Base-by-base conservation (phyloP, 371 early-diverging fungal genomes). In the Paraphysoderma sedebokerense region DNA sequence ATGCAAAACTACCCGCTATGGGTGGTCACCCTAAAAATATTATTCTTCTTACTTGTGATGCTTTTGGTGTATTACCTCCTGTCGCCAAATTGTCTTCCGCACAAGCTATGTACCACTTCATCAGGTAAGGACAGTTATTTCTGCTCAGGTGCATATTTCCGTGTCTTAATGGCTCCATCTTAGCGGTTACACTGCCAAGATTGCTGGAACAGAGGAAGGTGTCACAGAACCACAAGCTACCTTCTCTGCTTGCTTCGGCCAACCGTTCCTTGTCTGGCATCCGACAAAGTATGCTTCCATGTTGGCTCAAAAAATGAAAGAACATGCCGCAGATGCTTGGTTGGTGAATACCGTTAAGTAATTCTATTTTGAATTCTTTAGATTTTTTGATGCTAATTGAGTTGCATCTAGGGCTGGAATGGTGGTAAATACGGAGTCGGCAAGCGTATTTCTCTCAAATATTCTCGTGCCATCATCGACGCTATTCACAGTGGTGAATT, bases 261-360 rank as follows among this genome's bases (percentile, higher is more conserved):
- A 90, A 50, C 95, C 97, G 28, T 96, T 96, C 85, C 67, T 96
- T 34, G 91, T 92, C 48, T 83, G 87, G 70, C 97, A 96, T 66
- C 97, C 97, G 38, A 81, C 81, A 58, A 85, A 84, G 58, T 96
- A 96, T 68, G 97, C 97, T 28, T 75, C 78, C 61, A 96, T 96
- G 93, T 72, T 96, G 48, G 92, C 95, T 8, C 76, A 86, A 33
- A 89, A 92, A 80, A 90, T 96, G 77, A 62, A 75, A 54, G 41
- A 82, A 42, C 86, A 95, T 74, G 68, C 77, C 62, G 84, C 84
- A 46, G 67, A 86, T 62, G 93, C 85, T 23, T 96, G 95, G 92
- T 69, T 96, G 63, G 81, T 96, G 73, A 96, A 96, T 81, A 96
- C 97, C n/a, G n/a, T n/a, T n/a, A n/a, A n/a, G n/a, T n/a, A n/a